phyloP scores from a whole-genome alignment of 805 yeast genomes.

The Lipomyces yamadae region DNA sequence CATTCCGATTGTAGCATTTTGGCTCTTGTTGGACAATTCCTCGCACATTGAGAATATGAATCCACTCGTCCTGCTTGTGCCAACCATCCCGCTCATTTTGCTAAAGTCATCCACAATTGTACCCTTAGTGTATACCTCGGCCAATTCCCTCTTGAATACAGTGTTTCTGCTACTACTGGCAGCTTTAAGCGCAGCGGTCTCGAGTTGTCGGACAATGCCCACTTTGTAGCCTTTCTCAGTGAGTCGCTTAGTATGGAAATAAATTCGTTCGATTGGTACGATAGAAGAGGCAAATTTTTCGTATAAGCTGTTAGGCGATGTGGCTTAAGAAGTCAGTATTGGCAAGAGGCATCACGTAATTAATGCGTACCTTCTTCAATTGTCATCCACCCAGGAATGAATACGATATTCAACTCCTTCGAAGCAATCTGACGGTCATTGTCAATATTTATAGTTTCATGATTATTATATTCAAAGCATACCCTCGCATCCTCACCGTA shows the following conservation, averaged over 20 bases:
- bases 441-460: neutral
- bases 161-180: constrained; percentile 56
- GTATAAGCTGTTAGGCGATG: constrained; percentile 50
- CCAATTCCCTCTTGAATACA: constrained; percentile 69
- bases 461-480: neutral
- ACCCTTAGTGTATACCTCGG: constrained; percentile 78
- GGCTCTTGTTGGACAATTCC: constrained; percentile 14
- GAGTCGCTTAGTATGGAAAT: constrained; percentile 70
- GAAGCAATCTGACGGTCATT: constrained; percentile 52
- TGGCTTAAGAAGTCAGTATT: constrained; percentile 1
- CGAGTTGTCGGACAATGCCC: constrained; percentile 85
- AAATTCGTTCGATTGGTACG: constrained; percentile 77
- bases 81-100: constrained; percentile 34
- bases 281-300: constrained; percentile 79
- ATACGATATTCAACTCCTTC: constrained; percentile 64
- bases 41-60: constrained; percentile 36
- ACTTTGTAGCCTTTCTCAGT: constrained; percentile 76
- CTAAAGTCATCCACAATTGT: constrained; percentile 74
- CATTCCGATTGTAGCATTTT: constrained; percentile 48
- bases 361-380: constrained; percentile 50
- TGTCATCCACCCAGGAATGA: constrained; percentile 69
- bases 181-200: constrained; percentile 74
- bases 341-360: neutral
- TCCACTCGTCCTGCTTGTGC: constrained; percentile 14
- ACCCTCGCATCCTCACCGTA: constrained; percentile 80